phyloP scores from a whole-genome alignment of 139 green algal genomes.

The Volvox africanus region DNA sequence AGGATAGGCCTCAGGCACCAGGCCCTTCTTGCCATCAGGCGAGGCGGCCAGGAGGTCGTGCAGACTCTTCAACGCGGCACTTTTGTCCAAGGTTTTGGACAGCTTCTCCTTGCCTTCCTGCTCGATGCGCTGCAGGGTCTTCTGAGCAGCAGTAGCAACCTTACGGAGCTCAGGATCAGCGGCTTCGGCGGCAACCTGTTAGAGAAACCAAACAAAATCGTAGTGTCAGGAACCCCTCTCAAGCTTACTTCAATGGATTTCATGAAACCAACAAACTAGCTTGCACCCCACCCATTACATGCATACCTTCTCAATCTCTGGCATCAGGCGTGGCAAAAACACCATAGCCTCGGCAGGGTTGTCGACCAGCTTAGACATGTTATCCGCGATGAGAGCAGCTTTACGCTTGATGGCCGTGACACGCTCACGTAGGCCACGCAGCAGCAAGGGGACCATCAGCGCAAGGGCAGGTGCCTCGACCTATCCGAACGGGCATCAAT shows the following conservation, averaged over 20 bases:
- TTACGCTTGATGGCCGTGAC: conserved; percentile 92
- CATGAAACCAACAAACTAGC: too few species aligned
- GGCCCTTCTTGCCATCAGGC: conserved; percentile 45
- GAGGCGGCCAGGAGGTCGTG: conserved; percentile 56
- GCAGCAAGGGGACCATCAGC: conserved; percentile 91
- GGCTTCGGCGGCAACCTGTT: conserved; percentile 78
- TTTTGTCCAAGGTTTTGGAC: conserved; percentile 62
- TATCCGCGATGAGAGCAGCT: conserved; percentile 88
- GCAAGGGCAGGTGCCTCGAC: conserved; percentile 86
- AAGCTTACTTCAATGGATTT: too few species aligned
- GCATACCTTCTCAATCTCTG: conserved; percentile 76
- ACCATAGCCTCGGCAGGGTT: conserved; percentile 84
- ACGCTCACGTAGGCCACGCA: conserved; percentile 89
- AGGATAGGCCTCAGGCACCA: conserved; percentile 54
- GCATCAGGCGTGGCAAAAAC: conserved; percentile 90
- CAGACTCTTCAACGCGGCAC: conserved; percentile 43
- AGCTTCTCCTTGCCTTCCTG: conserved; percentile 63
- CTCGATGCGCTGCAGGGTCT: conserved; percentile 71
- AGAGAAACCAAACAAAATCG: too few species aligned
- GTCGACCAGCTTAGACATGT: conserved; percentile 96
- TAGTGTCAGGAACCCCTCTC: too few species aligned
- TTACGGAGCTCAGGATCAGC: conserved; percentile 91
- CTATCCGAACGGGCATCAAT: not conserved
- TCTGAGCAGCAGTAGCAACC: conserved; percentile 71
- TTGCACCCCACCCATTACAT: too few species aligned